These are phyloP conservation scores for Daldinia vernicosa DNA, from an alignment of 495 filamentous ascomycete species.

Conservation along the genomic window DNA sequence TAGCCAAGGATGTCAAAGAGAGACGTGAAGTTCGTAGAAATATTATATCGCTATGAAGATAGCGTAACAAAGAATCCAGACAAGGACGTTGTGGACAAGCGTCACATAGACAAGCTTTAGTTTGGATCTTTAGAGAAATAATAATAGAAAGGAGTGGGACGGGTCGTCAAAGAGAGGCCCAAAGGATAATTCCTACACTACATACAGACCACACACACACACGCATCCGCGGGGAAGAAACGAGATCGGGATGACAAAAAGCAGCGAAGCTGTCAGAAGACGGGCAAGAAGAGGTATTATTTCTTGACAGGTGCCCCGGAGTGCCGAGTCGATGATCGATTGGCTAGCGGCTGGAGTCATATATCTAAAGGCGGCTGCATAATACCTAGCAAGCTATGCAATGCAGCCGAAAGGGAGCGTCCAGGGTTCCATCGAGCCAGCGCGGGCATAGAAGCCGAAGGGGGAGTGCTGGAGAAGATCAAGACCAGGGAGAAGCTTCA, in stretches of 20 bases:
- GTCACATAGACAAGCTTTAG: slow-evolving; percentile 39
- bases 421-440: slow-evolving; percentile 31
- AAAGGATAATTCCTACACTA: slow-evolving; percentile 42
- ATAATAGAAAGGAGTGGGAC: slow-evolving; percentile 40
- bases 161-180: slow-evolving; percentile 39
- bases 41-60: slow-evolving; percentile 28
- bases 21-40: slow-evolving; percentile 39
- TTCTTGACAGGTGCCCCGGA: slow-evolving; percentile 42
- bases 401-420: slow-evolving; percentile 47
- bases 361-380: slow-evolving; percentile 41
- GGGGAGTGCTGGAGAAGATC: slow-evolving; percentile 1
- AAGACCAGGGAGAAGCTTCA: slow-evolving; percentile 34
- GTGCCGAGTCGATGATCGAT: slow-evolving; percentile 43
- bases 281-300: slow-evolving; percentile 35
- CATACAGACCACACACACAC: slow-evolving; percentile 42
- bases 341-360: slow-evolving; percentile 39
- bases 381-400: slow-evolving; percentile 32
- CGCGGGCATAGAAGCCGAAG: slow-evolving; percentile 14
- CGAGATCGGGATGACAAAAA: slow-evolving; percentile 41
- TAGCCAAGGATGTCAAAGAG: slow-evolving; percentile 45
- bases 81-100: slow-evolving; percentile 28
- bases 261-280: slow-evolving; percentile 36
- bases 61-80: slow-evolving; percentile 25
- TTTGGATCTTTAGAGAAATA: slow-evolving; percentile 25
- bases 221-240: slow-evolving; percentile 38